Conservation (phyloP, 129 eudicot species). For the Logfia minima region DNA sequence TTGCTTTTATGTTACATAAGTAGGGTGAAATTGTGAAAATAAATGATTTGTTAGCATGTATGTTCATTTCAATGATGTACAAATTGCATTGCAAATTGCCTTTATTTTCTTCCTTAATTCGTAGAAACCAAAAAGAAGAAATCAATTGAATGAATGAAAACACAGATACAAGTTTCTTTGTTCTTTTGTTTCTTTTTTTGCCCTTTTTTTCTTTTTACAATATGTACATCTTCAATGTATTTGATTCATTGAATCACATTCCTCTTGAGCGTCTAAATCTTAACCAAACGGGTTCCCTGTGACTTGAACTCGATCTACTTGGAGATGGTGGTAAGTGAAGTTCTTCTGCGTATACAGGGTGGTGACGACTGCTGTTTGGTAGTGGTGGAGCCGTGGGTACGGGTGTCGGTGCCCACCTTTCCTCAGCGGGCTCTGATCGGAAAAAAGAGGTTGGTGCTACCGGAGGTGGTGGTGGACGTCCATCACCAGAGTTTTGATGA, state of each 20-base stretch:
- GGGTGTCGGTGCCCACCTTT: constrained; percentile 31
- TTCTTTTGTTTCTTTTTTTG: too few species aligned
- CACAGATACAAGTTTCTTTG: constrained; percentile 9
- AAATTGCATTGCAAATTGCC: not conserved
- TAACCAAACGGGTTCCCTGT: constrained; percentile 33
- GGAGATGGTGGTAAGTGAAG: constrained; percentile 40
- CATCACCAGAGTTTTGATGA: constrained; percentile 27
- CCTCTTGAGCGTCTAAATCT: constrained; percentile 48
- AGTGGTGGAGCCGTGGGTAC: constrained; percentile 32
- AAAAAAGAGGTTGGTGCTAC: constrained; percentile 32
- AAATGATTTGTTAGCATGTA: too few species aligned
- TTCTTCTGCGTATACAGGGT: constrained; percentile 42
- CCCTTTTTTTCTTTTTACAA: constrained; percentile 17
- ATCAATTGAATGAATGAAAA: constrained; percentile 35
- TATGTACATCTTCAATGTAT: constrained; percentile 13
- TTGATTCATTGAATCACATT: constrained; percentile 3
- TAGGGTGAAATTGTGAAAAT: too few species aligned
- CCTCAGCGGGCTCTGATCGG: constrained; percentile 25
- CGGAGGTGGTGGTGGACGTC: constrained; percentile 47
- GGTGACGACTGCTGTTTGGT: constrained; percentile 29
- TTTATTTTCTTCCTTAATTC: constrained; percentile 12
- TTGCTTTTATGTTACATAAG: too few species aligned
- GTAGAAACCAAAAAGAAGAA: constrained; percentile 15
- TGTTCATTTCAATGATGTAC: too few species aligned
- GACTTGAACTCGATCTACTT: constrained; percentile 21